Percentiles rank a stretch among this genome's conserved stretches.
Evolutionary conservation across 129 eudicot genomes (phyloP).

Genomic region (Flaveria brownii): DNA sequence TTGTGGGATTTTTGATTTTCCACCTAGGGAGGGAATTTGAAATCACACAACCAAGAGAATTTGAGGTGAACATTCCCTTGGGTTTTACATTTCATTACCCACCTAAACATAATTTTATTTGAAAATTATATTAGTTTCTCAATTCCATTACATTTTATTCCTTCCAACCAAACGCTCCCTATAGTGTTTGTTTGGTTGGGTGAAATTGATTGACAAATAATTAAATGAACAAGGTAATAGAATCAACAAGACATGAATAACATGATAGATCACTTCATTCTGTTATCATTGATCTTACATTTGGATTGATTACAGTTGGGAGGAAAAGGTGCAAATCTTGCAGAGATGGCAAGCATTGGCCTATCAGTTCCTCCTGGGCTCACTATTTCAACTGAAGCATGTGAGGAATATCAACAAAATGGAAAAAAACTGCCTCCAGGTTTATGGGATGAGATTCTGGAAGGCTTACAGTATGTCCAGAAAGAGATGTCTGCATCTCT

Average conservation of each 20-base stretch:
- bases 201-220: too few species aligned
- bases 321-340: constrained; percentile 98
- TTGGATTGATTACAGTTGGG: constrained; percentile 60
- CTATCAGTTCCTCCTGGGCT: constrained; percentile 96
- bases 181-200: too few species aligned
- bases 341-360: constrained; percentile 98
- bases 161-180: too few species aligned
- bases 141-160: too few species aligned
- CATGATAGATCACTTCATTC: background rate
- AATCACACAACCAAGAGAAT: too few species aligned
- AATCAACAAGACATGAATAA: background rate
- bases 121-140: too few species aligned
- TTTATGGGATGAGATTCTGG: constrained; percentile 86
- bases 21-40: too few species aligned
- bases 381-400: constrained; percentile 96
- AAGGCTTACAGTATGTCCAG: constrained; percentile 70
- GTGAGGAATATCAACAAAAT: constrained; percentile 81
- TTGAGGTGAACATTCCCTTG: too few species aligned
- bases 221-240: too few species aligned
- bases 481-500: constrained; percentile 81
- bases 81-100: too few species aligned
- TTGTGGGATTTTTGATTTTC: too few species aligned
- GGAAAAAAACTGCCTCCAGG: constrained; percentile 75
- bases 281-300: background rate
- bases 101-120: too few species aligned